Conservation (phyloP, 164 flowering plant species). For the Vitis riparia region DNA sequence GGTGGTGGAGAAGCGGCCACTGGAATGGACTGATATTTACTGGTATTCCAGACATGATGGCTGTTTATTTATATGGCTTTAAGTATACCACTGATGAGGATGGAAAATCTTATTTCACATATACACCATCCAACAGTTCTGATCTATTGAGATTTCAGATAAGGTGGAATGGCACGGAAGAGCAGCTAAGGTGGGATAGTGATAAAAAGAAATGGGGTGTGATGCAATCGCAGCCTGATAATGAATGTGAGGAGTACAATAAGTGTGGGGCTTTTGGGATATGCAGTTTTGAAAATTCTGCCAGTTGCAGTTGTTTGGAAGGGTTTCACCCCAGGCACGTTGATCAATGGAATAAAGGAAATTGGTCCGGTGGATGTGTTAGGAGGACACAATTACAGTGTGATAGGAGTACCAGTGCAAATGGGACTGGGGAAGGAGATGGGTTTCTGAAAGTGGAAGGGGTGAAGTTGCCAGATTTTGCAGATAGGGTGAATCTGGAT, state of each 20-base stretch:
- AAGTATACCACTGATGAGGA: slow-evolving; percentile 15
- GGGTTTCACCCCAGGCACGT: slow-evolving; percentile 44
- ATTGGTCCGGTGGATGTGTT: slow-evolving; percentile 66
- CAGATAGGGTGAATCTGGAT: background rate
- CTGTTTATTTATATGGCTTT: slow-evolving; percentile 39
- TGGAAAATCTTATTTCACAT: slow-evolving; percentile 36
- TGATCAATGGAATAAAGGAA: slow-evolving; percentile 47
- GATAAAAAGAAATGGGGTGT: slow-evolving; percentile 30
- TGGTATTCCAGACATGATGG: slow-evolving; percentile 42
- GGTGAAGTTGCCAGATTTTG: slow-evolving; percentile 30
- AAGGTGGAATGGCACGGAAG: slow-evolving; percentile 39
- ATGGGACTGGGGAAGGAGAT: slow-evolving; percentile 12
- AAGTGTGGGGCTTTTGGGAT: slow-evolving; percentile 57
- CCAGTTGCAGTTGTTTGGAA: slow-evolving; percentile 45
- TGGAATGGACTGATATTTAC: slow-evolving; percentile 44
- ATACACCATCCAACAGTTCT: slow-evolving; percentile 25
- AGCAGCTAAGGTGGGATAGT: slow-evolving; percentile 47
- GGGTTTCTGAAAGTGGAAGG: slow-evolving; percentile 14
- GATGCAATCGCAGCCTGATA: slow-evolving; percentile 28
- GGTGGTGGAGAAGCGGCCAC: slow-evolving; percentile 67
- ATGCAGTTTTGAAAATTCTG: slow-evolving; percentile 24
- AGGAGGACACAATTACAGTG: slow-evolving; percentile 39
- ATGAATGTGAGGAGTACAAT: slow-evolving; percentile 50
- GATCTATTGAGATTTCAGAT: slow-evolving; percentile 33
- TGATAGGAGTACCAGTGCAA: slow-evolving; percentile 17